These are phyloP conservation scores for Pythium rhizo-oryzae DNA, from an alignment of 352 stramenopile genomes.

Conservation along the genomic window DNA sequence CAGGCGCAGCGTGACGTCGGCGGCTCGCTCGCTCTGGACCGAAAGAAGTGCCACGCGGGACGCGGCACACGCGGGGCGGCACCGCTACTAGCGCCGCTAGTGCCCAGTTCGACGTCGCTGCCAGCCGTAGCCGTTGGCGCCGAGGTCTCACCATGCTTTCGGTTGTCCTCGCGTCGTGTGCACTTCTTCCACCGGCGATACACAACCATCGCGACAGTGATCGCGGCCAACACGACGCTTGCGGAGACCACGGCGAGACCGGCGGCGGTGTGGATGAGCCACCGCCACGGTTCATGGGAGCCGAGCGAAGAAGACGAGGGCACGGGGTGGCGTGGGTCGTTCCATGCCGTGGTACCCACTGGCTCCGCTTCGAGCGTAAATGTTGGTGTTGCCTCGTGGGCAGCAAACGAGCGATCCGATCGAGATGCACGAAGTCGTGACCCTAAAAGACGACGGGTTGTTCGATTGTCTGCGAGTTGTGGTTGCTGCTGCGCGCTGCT, in stretches of 20 bases:
- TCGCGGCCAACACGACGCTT: neutral
- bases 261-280: slow-evolving; percentile 6
- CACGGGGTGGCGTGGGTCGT: neutral
- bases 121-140: neutral
- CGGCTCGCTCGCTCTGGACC: neutral
- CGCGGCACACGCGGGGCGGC: neutral
- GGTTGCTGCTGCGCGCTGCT: too few species aligned
- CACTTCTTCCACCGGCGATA: neutral
- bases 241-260: slow-evolving; percentile 13
- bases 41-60: neutral
- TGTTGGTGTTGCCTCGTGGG: neutral
- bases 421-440: neutral
- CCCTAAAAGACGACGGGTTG: too few species aligned
- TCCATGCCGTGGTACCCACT: neutral
- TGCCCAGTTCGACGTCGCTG: neutral
- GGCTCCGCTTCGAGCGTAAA: neutral
- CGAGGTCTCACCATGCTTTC: neutral
- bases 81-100: neutral
- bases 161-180: neutral
- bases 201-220: neutral
- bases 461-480: too few species aligned
- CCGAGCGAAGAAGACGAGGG: neutral
- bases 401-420: neutral
- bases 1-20: neutral
- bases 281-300: neutral